Evolutionary conservation across 352 stramenopile genomes (phyloP).

Genomic region (Aphanomyces stellatus): DNA sequence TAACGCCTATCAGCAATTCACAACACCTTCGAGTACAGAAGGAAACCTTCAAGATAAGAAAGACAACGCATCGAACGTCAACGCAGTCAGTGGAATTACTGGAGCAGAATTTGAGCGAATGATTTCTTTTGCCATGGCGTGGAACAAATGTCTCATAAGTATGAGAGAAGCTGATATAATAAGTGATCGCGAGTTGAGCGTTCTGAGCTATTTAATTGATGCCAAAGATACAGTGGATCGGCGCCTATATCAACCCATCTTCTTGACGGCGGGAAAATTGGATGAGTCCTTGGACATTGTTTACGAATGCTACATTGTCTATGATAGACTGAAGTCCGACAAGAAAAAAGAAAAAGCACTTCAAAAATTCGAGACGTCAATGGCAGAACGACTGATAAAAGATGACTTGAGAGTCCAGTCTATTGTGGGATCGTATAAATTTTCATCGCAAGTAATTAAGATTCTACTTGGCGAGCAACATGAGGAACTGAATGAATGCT

Average conservation of each 20-base stretch:
- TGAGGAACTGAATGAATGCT: constrained; percentile 71
- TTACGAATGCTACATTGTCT: constrained; percentile 61
- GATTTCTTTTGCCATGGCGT: constrained; percentile 84
- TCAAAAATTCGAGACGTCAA: constrained; percentile 81
- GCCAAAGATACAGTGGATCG: constrained; percentile 64
- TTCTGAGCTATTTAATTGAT: constrained; percentile 82
- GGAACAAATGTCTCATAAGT: constrained; percentile 68
- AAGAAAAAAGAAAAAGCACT: constrained; percentile 85
- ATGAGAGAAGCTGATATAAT: constrained; percentile 79
- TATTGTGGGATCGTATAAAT: constrained; percentile 78
- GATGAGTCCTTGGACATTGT: constrained; percentile 82
- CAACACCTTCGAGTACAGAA: constrained; percentile 21
- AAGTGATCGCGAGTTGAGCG: constrained; percentile 72
- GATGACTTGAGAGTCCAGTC: constrained; percentile 74
- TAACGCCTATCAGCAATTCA: constrained; percentile 3
- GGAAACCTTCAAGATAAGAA: too few relatives aligned
- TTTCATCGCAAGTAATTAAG: constrained; percentile 70
- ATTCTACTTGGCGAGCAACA: constrained; percentile 75
- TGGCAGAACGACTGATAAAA: constrained; percentile 77
- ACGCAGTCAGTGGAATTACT: constrained; percentile 63
- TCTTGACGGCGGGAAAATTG: constrained; percentile 74
- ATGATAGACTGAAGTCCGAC: constrained; percentile 72
- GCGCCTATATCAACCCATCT: constrained; percentile 73
- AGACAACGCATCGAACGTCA: constrained; percentile 27
- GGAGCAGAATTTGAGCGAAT: constrained; percentile 78